These are phyloP conservation scores for Plasmodium knowlesi DNA, from an alignment of 169 alveolate species.

Conservation along the genomic window DNA sequence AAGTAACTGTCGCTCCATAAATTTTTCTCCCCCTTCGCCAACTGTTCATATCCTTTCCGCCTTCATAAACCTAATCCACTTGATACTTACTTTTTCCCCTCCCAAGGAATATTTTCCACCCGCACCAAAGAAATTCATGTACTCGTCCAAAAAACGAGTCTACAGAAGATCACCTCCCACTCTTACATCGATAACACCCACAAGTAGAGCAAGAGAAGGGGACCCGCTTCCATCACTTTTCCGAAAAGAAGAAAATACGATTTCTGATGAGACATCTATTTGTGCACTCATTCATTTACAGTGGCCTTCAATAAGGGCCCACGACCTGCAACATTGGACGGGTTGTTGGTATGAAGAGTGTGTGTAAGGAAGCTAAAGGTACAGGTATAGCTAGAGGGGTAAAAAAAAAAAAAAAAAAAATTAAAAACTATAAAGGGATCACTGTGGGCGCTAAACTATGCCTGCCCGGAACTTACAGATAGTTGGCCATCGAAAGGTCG, in stretches of 20 bases:
- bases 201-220: background rate
- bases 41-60: background rate
- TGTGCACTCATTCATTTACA: background rate
- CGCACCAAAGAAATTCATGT: background rate
- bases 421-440: too few relatives aligned
- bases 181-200: background rate
- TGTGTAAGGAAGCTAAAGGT: background rate
- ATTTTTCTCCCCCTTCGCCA: background rate
- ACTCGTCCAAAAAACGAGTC: background rate
- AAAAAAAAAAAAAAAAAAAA: too few relatives aligned
- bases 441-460: too few relatives aligned
- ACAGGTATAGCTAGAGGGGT: too few relatives aligned
- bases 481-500: slow-evolving; percentile 39
- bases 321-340: background rate
- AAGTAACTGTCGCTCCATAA: background rate
- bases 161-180: background rate
- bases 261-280: background rate
- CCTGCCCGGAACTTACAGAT: background rate
- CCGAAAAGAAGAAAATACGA: background rate
- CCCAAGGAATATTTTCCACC: background rate
- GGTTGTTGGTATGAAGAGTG: background rate
- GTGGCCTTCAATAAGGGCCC: background rate
- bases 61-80: background rate
- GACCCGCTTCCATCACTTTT: background rate
- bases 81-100: background rate